These are phyloP conservation scores for Pseudophaeomoniella oleicola DNA, from an alignment of 2,329 filamentous ascomycete genomes.

Conservation along the genomic window DNA sequence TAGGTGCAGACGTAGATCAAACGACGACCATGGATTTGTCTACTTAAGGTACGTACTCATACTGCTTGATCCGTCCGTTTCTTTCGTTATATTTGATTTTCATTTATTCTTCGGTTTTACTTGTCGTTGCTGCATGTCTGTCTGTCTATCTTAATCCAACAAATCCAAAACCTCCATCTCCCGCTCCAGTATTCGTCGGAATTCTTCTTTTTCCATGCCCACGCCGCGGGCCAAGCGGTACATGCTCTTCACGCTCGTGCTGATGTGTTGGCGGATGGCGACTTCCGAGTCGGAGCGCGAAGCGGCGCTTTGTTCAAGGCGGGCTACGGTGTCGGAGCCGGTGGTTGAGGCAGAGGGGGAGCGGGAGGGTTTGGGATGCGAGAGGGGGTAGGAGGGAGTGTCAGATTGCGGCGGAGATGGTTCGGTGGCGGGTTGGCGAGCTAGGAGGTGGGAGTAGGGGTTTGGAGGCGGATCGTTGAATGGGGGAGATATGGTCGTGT, in stretches of 20 bases:
- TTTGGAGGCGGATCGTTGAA: too few species aligned
- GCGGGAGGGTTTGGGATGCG: background rate
- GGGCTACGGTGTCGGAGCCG: slow-evolving; percentile 36
- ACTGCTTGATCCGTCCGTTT: too few species aligned
- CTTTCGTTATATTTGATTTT: too few species aligned
- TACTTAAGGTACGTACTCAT: too few species aligned
- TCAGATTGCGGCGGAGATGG: slow-evolving; percentile 6
- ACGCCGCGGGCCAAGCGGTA: slow-evolving; percentile 44
- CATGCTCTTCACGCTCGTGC: slow-evolving; percentile 48
- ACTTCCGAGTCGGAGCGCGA: slow-evolving; percentile 38
- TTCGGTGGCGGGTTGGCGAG: slow-evolving; percentile 21
- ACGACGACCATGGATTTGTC: too few species aligned
- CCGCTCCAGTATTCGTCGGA: slow-evolving; percentile 42
- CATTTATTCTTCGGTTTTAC: too few species aligned
- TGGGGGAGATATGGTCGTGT: slow-evolving; percentile 32
- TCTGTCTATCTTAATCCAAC: too few species aligned
- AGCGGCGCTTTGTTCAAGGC: slow-evolving; percentile 36
- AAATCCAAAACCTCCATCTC: slow-evolving; percentile 45
- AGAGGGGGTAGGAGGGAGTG: background rate
- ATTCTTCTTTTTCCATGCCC: slow-evolving; percentile 44
- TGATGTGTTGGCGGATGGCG: slow-evolving; percentile 49
- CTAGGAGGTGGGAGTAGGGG: slow-evolving; percentile 25
- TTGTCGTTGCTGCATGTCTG: too few species aligned
- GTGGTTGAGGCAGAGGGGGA: slow-evolving; percentile 19
- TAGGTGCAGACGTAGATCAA: too few species aligned